Evolutionary conservation across 257 asterid genomes (phyloP).

Genomic region (Scutellaria galericulata): DNA sequence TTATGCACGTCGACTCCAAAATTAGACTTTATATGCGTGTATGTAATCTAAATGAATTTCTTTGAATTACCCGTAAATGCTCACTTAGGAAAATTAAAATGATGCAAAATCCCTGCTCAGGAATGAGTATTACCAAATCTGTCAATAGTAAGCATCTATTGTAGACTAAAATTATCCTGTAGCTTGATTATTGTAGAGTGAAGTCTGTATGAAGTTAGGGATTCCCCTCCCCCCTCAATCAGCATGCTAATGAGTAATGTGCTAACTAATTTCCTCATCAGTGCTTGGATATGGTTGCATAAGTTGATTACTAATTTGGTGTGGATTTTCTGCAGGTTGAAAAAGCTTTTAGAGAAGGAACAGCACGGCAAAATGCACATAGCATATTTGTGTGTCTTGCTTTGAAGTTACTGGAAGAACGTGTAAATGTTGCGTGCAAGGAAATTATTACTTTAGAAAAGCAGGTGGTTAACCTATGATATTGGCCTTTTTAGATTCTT

Average conservation of each 20-base stretch:
- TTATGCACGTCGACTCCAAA: constrained; percentile 14
- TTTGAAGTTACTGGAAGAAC: constrained; percentile 85
- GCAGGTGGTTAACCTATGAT: constrained; percentile 63
- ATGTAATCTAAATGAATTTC: constrained; percentile 1
- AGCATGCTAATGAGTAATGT: constrained; percentile 26
- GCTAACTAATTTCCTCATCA: constrained; percentile 14
- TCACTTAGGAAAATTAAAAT: neutral
- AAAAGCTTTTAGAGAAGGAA: constrained; percentile 99
- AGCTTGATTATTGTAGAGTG: constrained; percentile 26
- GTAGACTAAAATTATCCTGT: constrained; percentile 9
- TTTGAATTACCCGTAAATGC: constrained; percentile 10
- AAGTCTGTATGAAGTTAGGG: constrained; percentile 3
- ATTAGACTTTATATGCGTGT: neutral
- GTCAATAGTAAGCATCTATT: constrained; percentile 10
- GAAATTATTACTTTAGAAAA: constrained; percentile 91
- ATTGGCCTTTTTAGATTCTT: constrained; percentile 21
- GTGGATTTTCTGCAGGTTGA: constrained; percentile 70
- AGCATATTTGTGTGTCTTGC: constrained; percentile 96
- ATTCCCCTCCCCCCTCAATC: neutral
- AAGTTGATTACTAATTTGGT: constrained; percentile 34
- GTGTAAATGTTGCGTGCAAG: constrained; percentile 92
- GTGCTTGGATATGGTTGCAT: constrained; percentile 29
- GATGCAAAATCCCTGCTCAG: constrained; percentile 1
- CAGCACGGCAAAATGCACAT: constrained; percentile 98
- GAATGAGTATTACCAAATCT: neutral